Conservation (phyloP, 495 filamentous ascomycete species). For the Clohesyomyces aquaticus region DNA sequence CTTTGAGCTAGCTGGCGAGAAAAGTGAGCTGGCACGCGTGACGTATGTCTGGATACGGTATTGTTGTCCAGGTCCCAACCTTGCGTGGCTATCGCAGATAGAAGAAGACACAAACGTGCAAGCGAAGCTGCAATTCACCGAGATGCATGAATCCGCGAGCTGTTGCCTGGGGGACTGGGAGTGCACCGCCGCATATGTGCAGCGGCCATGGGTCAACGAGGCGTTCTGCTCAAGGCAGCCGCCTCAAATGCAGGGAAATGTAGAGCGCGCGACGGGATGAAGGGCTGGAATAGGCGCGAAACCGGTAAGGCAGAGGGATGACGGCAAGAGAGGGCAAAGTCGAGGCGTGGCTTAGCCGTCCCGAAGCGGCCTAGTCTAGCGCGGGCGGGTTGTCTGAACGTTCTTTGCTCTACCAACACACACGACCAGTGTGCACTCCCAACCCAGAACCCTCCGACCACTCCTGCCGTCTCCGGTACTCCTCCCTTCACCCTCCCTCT, state of each 20-base stretch:
- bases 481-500: neutral
- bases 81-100: no score
- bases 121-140: constrained; percentile 11
- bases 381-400: neutral
- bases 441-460: constrained; percentile 2
- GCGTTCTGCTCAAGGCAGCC: neutral
- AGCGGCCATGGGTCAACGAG: neutral
- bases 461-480: neutral
- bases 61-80: no score
- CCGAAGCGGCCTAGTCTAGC: neutral
- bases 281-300: neutral
- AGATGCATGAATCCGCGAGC: neutral
- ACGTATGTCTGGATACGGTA: no score
- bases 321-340: neutral
- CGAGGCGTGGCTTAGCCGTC: neutral
- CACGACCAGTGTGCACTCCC: neutral
- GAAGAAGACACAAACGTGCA: constrained; percentile 3
- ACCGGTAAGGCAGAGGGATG: neutral
- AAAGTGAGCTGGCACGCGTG: no score
- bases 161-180: constrained; percentile 24
- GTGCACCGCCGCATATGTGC: constrained; percentile 16
- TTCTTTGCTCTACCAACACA: constrained; percentile 10
- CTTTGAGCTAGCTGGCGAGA: no score
- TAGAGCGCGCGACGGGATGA: no score
- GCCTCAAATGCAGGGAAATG: neutral